Evolutionary conservation across 1,139 yeast species (phyloP), one percentile per base, ranked within the genome.

Genomic region (Saccharomycopsis hybrid): DNA sequence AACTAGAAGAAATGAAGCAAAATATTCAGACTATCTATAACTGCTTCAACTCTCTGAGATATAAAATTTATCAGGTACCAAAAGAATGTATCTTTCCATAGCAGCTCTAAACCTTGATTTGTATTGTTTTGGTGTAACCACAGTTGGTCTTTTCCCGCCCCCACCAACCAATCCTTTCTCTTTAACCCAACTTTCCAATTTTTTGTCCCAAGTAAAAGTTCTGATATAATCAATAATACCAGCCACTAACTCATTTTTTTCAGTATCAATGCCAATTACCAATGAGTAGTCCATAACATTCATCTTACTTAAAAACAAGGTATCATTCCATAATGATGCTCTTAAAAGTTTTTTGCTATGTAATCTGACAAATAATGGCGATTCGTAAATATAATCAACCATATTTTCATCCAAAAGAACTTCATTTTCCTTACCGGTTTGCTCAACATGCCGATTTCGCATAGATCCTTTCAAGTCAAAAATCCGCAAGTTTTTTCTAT

Each of bases 211-310:
- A 0, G 99, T 94, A 60, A 90, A 94, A 0, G 98, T 89, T 51
- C 98, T 70, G 49, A 94, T 81, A 73, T 95, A 94, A 65, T 94
- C 97, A 57, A 92, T 92, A 43, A 94, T 92, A 4, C 99, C 99
- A 36, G 90, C 95, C 41, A 90, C 87, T 41, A 90, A 71, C 49
- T 82, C 80, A 54, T 76, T 76, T 55, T 74, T 76, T 38, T 79
- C 81, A 46, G 80, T 79, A 60, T 86, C 94, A 46, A 94, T 86
- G 0, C 97, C 98, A 55, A 94, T 84, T 13, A 94, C 96, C 57
- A 94, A 71, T 1, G 97, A 90, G 62, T 94, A 94, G 66, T 94
- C 99, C 99, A 94, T 94, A 9, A 94, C 97, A 62, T 94, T 95
- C 96, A 92, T 89, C 58, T 95, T 95, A 11, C 96, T 92, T 49